phyloP scores from a whole-genome alignment of 2,329 filamentous ascomycete genomes.

The Ophiostoma quercus region DNA sequence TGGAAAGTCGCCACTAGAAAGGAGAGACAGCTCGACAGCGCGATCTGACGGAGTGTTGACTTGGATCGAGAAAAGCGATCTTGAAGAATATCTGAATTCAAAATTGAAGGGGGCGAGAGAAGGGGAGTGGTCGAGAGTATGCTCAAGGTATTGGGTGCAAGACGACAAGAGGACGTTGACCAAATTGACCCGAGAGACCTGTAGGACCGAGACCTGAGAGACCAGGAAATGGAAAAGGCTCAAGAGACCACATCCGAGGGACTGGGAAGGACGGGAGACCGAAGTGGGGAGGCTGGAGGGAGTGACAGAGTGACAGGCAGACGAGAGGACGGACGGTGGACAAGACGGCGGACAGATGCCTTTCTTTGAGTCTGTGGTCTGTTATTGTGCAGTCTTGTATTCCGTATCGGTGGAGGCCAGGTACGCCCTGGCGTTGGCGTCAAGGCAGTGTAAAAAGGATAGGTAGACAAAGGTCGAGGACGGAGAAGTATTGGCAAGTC shows the following conservation, averaged over 20 bases:
- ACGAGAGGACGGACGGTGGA: neutral
- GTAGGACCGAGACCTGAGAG: neutral
- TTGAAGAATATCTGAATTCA: neutral
- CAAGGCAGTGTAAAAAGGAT: conserved; percentile 1
- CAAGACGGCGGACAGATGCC: neutral
- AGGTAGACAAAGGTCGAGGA: conserved; percentile 9
- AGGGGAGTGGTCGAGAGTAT: neutral
- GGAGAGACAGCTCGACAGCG: conserved; percentile 8
- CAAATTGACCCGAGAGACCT: conserved; percentile 11
- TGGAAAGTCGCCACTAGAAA: conserved; percentile 11
- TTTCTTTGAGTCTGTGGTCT: too few relatives aligned
- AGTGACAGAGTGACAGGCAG: conserved; percentile 15
- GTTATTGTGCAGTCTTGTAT: neutral
- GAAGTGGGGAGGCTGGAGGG: conserved; percentile 7
- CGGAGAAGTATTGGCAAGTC: neutral
- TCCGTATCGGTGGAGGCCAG: conserved; percentile 8
- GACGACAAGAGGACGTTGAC: neutral
- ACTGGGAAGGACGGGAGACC: conserved; percentile 15
- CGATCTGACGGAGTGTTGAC: neutral
- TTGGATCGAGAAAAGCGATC: neutral
- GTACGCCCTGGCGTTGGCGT: conserved; percentile 3
- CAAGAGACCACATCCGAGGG: conserved; percentile 16
- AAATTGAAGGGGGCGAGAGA: neutral
- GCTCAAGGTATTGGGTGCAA: conserved; percentile 4
- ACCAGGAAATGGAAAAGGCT: conserved; percentile 11